Evolutionary conservation across 2,329 filamentous ascomycete genomes (phyloP).

Genomic region (Fusarium falciforme): DNA sequence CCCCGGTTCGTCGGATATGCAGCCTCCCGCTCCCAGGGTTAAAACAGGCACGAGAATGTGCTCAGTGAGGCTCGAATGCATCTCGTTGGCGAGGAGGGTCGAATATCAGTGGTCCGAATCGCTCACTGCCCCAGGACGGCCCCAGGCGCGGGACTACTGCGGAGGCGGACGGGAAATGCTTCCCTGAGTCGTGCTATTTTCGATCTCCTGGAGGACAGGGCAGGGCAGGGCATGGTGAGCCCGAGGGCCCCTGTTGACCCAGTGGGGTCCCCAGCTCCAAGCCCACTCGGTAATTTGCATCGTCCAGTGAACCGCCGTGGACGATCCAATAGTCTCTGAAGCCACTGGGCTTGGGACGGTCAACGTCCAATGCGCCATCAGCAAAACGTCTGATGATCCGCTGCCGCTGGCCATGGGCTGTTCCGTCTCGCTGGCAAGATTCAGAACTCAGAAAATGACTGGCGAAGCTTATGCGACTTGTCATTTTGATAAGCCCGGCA

Average conservation of each 20-base stretch:
- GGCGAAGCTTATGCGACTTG: not conserved
- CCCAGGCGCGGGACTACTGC: not conserved
- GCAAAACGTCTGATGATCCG: conserved; percentile 9
- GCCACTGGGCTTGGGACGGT: conserved; percentile 3
- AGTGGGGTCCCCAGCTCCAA: conserved; percentile 7
- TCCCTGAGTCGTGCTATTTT: conserved; percentile 9
- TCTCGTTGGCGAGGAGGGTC: not conserved
- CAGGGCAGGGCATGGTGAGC: not conserved
- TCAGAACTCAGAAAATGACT: not conserved
- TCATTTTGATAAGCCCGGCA: not conserved
- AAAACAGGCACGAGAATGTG: conserved; percentile 4
- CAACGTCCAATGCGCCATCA: conserved; percentile 5
- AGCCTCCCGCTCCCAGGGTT: conserved; percentile 32
- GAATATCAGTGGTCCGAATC: conserved; percentile 18
- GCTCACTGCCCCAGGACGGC: not conserved
- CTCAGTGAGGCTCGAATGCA: conserved; percentile 5
- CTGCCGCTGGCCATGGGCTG: not conserved
- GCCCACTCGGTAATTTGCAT: conserved; percentile 17
- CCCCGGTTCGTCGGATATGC: conserved; percentile 39
- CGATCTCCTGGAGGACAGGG: conserved; percentile 3
- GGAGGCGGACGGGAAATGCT: not conserved
- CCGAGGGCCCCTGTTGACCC: conserved; percentile 13
- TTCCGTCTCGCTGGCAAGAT: conserved; percentile 11
- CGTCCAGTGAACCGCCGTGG: conserved; percentile 14
- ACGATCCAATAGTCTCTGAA: conserved; percentile 24